Evolutionary conservation across 441 rosid species (phyloP), one percentile per base, ranked within the genome.

Genomic region (Pelargonium australe): DNA sequence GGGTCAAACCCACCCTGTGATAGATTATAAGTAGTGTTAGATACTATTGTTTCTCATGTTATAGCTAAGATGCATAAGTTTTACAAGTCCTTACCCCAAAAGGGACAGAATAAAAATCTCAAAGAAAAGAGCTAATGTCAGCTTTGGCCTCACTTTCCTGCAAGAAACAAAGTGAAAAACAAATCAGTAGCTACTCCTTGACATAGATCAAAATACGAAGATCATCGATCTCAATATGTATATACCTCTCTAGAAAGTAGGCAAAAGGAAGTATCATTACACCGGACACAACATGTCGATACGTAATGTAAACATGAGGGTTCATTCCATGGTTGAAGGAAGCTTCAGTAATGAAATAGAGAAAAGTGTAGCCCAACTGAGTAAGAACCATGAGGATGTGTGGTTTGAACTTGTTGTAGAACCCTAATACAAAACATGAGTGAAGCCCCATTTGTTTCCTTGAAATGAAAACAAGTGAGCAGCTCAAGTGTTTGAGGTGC

Each of bases 281-380:
- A 49, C 83, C 80, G 1, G 82, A 75, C 11, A 82, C 85, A 8
- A 85, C 65, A 63, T 88, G 87, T 10, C 95, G 80, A 41, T 88
- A 86, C 51, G 95, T 86, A 55, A 88, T 49, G 76, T 82, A 82
- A 72, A 86, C 88, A 68, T 88, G 84, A 70, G 89, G 91, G 70
- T 88, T 81, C 88, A 89, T 79, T 19, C 91, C 90, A 68, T 82
- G 86, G 55, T 81, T 77, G 81, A 86, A 84, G 65, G 88, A 84
- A 8, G 88, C 91, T 71, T 89, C 87, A 0, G 89, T 83, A 68
- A 86, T 79, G 49, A 85, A 73, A 68, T 85, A 89, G 14, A n/a
- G n/a, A n/a, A n/a, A n/a, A n/a, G n/a, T n/a, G n/a, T n/a, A n/a
- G n/a, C n/a, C n/a, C n/a, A n/a, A 85, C n/a, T n/a, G n/a, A n/a